A percentile compares a stretch with the other conserved stretches of the same genome.
Evolutionary conservation across 305 asterid genomes (phyloP).

Genomic region (Lippia alba): DNA sequence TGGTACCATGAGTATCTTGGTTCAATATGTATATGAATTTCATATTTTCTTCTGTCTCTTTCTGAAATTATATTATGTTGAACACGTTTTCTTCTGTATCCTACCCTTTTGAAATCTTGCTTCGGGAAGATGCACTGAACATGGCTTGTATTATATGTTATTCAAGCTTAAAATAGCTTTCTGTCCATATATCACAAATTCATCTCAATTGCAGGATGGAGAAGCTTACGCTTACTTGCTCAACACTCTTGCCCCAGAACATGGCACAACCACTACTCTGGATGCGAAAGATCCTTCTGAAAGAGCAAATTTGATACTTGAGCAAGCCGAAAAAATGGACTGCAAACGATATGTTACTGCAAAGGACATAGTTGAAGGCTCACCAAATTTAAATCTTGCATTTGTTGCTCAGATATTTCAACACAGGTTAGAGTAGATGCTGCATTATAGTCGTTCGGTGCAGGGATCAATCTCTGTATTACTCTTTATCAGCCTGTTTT

Average conservation of each 20-base stretch:
- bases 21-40: neutral
- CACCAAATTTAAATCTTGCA: conserved; percentile 67
- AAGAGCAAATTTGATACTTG: conserved; percentile 81
- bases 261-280: conserved; percentile 55
- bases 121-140: neutral
- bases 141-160: neutral
- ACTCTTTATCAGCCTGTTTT: neutral
- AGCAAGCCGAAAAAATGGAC: conserved; percentile 83
- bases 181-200: neutral
- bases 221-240: conserved; percentile 92
- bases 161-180: neutral
- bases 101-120: neutral
- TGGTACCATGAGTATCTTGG: neutral
- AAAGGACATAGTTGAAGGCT: conserved; percentile 75
- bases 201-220: conserved; percentile 64
- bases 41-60: no score
- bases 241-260: conserved; percentile 93
- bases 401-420: conserved; percentile 82
- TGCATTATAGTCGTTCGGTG: conserved; percentile 1
- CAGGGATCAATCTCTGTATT: neutral
- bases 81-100: neutral
- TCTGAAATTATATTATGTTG: no score
- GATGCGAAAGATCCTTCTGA: conserved; percentile 76
- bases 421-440: conserved; percentile 48
- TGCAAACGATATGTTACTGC: conserved; percentile 70